Evolutionary conservation across 202 grass and related monocot genomes (phyloP).

Genomic region (Hordeum pubiflorum): DNA sequence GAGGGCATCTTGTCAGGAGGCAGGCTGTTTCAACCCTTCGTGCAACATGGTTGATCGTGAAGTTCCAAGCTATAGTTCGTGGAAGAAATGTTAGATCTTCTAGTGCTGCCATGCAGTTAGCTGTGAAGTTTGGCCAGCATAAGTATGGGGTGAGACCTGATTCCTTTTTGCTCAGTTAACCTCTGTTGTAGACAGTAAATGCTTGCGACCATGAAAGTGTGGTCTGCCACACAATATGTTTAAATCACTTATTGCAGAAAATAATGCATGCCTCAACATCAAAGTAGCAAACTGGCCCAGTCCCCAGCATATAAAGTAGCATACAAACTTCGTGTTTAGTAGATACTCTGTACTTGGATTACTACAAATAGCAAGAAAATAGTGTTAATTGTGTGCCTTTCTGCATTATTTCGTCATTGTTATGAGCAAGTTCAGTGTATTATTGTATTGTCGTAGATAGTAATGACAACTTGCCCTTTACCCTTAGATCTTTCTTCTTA

Average conservation of each 20-base stretch:
- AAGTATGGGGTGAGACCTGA: constrained; percentile 33
- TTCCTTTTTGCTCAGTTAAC: neutral
- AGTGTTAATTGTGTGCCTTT: neutral
- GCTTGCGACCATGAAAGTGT: neutral
- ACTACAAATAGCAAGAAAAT: neutral
- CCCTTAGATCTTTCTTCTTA: neutral
- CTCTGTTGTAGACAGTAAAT: neutral
- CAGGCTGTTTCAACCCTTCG: constrained; percentile 76
- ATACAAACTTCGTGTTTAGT: neutral
- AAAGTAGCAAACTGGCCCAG: neutral
- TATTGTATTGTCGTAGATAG: neutral
- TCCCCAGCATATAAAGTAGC: neutral
- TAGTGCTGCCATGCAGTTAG: neutral
- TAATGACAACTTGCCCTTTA: neutral
- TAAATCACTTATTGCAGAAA: neutral
- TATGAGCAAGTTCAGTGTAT: neutral
- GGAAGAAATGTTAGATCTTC: constrained; percentile 59
- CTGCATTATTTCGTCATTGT: neutral
- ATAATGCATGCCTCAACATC: neutral
- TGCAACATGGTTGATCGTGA: constrained; percentile 61
- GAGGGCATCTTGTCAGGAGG: constrained; percentile 91
- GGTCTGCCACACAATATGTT: neutral
- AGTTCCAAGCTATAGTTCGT: constrained; percentile 72
- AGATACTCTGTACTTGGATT: neutral
- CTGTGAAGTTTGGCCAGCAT: constrained; percentile 29